phyloP scores from a whole-genome alignment of 352 stramenopile species.

The Pythium sp. region DNA sequence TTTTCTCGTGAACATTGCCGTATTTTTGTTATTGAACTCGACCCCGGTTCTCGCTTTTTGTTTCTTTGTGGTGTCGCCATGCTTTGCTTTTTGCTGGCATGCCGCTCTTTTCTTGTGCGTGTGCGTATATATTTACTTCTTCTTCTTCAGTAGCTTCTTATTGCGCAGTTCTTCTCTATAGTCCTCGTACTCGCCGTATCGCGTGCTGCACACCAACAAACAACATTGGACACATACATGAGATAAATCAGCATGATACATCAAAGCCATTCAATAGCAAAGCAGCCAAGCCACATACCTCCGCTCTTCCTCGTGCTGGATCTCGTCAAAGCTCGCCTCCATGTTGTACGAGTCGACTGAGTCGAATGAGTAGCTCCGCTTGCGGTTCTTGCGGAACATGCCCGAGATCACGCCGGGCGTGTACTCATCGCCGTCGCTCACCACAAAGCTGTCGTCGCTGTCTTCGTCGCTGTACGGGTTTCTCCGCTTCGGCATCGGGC shows the following conservation, averaged over 20 bases:
- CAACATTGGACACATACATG: not conserved
- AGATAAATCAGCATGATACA: not conserved
- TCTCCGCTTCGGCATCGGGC: constrained; percentile 26
- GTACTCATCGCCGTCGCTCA: constrained; percentile 78
- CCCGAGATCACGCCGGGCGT: constrained; percentile 67
- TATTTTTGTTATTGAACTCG: not conserved
- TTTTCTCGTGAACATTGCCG: not conserved
- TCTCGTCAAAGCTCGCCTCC: constrained; percentile 82
- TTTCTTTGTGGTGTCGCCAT: not conserved
- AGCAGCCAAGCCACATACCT: constrained; percentile 33
- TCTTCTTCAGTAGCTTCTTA: constrained; percentile 79
- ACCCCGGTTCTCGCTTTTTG: not conserved
- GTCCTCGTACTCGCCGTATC: constrained; percentile 82
- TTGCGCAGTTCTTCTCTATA: constrained; percentile 82
- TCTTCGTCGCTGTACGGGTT: constrained; percentile 81
- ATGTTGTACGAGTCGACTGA: constrained; percentile 84
- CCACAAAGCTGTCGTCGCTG: constrained; percentile 87
- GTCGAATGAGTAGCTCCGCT: constrained; percentile 74
- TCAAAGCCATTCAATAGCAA: not conserved
- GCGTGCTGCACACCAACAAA: constrained; percentile 33
- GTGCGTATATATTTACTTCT: constrained; percentile 29
- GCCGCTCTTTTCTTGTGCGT: not conserved
- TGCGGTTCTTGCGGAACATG: constrained; percentile 77
- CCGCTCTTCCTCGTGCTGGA: constrained; percentile 84
- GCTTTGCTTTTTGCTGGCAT: not conserved